Conservation (phyloP, 208 protist species). For the Leishmania guyanensis region DNA sequence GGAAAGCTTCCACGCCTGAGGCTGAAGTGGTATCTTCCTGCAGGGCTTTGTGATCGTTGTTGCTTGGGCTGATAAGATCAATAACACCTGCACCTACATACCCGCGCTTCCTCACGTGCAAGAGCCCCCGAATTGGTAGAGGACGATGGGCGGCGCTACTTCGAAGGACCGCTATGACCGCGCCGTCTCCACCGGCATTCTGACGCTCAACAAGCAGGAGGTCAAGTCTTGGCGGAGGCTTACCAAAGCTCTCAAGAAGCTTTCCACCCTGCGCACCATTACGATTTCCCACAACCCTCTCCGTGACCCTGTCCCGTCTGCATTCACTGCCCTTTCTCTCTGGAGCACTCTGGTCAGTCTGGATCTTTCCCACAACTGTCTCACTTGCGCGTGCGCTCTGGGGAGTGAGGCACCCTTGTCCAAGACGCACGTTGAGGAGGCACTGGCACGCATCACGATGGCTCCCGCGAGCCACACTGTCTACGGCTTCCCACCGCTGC, state of each 20-base stretch:
- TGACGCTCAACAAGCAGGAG: slow-evolving; percentile 19
- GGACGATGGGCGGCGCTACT: neutral
- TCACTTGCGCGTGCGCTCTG: slow-evolving; percentile 42
- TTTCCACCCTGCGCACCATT: slow-evolving; percentile 26
- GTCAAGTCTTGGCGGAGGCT: slow-evolving; percentile 36
- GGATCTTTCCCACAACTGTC: slow-evolving; percentile 42
- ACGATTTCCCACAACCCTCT: slow-evolving; percentile 36
- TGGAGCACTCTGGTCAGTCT: slow-evolving; percentile 37
- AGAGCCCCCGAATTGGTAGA: too few species aligned
- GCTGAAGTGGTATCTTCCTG: neutral
- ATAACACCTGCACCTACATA: neutral
- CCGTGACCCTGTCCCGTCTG: slow-evolving; percentile 22
- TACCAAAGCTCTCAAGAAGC: slow-evolving; percentile 7
- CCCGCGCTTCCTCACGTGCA: neutral
- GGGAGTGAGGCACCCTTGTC: slow-evolving; percentile 10
- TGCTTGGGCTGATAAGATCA: neutral
- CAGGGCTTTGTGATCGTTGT: neutral
- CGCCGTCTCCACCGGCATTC: slow-evolving; percentile 38
- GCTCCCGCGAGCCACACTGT: neutral
- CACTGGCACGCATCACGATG: neutral
- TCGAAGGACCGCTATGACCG: slow-evolving; percentile 34
- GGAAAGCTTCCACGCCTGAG: neutral
- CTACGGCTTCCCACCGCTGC: neutral
- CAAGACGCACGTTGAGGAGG: neutral
- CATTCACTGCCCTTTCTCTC: slow-evolving; percentile 27